A percentile compares a stretch with the other conserved stretches of the same genome.
Conservation (phyloP, 148 eudicot genomes). For the Fallopia convolvulus region DNA sequence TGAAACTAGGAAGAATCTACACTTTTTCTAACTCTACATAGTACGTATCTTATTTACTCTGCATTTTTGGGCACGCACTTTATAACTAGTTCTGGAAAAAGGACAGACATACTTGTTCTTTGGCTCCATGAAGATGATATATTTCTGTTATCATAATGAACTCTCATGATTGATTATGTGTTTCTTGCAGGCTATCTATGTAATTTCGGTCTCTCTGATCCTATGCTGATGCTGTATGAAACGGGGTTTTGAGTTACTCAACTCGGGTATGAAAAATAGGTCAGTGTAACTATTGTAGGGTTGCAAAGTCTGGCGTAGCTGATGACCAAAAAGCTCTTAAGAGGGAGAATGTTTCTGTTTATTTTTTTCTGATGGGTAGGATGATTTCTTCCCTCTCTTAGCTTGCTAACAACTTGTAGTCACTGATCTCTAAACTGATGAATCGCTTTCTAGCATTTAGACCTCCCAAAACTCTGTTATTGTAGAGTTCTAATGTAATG, state of each 20-base stretch:
- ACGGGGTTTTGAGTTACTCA: neutral
- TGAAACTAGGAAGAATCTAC: neutral
- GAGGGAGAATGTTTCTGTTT: neutral
- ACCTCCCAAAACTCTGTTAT: neutral
- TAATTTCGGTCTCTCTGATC: neutral
- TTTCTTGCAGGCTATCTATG: neutral
- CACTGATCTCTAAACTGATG: neutral
- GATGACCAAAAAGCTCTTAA: neutral
- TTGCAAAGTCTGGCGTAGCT: neutral
- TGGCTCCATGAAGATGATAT: neutral
- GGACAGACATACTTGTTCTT: neutral
- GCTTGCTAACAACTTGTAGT: constrained; percentile 1
- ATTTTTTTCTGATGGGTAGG: constrained; percentile 1
- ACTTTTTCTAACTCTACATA: neutral
- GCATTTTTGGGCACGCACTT: neutral
- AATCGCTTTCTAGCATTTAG: neutral
- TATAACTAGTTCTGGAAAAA: neutral
- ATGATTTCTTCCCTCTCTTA: neutral
- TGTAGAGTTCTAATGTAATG: constrained; percentile 3
- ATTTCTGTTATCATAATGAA: neutral
- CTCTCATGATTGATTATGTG: neutral
- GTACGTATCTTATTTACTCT: neutral
- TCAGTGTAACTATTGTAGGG: neutral
- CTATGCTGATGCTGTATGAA: neutral
- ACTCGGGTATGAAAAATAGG: neutral